Base-by-base conservation (phyloP, 495 filamentous ascomycete species). In the Penicillium coprophilum region DNA sequence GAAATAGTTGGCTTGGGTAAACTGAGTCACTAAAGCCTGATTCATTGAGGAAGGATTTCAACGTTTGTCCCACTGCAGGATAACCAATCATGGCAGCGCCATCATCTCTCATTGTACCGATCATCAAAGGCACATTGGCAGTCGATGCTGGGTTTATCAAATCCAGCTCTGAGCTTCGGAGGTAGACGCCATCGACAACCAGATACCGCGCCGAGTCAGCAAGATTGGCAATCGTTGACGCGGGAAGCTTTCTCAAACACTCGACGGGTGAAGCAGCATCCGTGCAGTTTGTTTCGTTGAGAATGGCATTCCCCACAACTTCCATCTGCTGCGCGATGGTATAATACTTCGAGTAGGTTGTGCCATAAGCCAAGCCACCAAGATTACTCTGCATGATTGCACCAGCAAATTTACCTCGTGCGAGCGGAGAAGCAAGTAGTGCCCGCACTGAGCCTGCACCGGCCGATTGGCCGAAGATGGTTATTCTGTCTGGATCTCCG, bases 381-480 rank as follows among this genome's bases (percentile, higher is more conserved):
- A 81, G 62, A 50, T 80, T 80, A 43, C 70, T 74, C 62, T 75
- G 64, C 38, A 75, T 69, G 2, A 80, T 69, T 0, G 73, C 77
- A 17, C 61, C 69, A 15, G 74, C 64, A 59, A 69, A 74, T 53
- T 73, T 73, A 1, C 73, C 73, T 34, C 72, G 70, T 10, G 77
- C 71, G 30, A 58, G 53, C 3, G 62, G 56, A 6, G 67, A 70
- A 19, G 63, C 63, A 10, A 71, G 55, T n/a, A 71, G 43, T 6
- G 63, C 68, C 19, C 66, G 53, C 1, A 83, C 77, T 11, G 78
- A 79, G 12, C 73, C 80, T 21, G 71, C 70, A 12, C 70, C 71
- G 11, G 84, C 79, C 31, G 72, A 78, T 58, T 85, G 75, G 23
- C 83, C 85, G 60, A 79, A 80, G 30, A 85, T 73, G 4, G 74